Evolutionary conservation across 805 yeast species (phyloP).

Genomic region (Isabelozyma heimii): DNA sequence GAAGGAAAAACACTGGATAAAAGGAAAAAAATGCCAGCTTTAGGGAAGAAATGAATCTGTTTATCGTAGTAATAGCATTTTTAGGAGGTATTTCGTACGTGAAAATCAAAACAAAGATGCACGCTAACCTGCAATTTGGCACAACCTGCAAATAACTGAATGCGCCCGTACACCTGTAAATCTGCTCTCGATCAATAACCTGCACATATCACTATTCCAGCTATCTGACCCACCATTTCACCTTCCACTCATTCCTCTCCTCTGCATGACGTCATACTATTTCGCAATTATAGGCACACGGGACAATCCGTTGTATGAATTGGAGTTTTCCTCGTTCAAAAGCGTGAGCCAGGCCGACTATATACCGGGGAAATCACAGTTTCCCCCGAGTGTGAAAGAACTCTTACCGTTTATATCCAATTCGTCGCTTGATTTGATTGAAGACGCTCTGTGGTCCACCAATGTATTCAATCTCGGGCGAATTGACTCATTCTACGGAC

Average conservation of each 20-base stretch:
- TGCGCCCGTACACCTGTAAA: too few species aligned
- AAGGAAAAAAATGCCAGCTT: too few species aligned
- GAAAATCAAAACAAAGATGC: too few species aligned
- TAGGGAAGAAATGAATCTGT: too few species aligned
- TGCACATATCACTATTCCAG: too few species aligned
- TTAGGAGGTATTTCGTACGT: too few species aligned
- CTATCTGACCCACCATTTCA: too few species aligned
- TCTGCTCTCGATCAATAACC: too few species aligned
- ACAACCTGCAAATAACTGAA: too few species aligned
- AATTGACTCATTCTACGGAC: slow-evolving; percentile 84
- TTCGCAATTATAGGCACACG: slow-evolving; percentile 83
- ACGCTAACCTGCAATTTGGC: too few species aligned
- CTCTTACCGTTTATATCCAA: slow-evolving; percentile 86
- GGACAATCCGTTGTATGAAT: slow-evolving; percentile 84
- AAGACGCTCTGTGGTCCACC: slow-evolving; percentile 81
- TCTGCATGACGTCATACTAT: slow-evolving; percentile 66
- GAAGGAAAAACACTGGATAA: too few species aligned
- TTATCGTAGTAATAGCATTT: too few species aligned
- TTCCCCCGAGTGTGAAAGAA: slow-evolving; percentile 70
- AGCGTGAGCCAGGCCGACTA: slow-evolving; percentile 5
- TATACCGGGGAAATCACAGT: slow-evolving; percentile 53
- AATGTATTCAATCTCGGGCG: slow-evolving; percentile 66
- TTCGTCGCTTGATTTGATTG: slow-evolving; percentile 86
- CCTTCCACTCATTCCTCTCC: not conserved
- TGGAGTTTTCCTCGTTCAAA: slow-evolving; percentile 76